Evolutionary conservation across 495 filamentous ascomycete species (phyloP).

Genomic region (Immersiella caudata): DNA sequence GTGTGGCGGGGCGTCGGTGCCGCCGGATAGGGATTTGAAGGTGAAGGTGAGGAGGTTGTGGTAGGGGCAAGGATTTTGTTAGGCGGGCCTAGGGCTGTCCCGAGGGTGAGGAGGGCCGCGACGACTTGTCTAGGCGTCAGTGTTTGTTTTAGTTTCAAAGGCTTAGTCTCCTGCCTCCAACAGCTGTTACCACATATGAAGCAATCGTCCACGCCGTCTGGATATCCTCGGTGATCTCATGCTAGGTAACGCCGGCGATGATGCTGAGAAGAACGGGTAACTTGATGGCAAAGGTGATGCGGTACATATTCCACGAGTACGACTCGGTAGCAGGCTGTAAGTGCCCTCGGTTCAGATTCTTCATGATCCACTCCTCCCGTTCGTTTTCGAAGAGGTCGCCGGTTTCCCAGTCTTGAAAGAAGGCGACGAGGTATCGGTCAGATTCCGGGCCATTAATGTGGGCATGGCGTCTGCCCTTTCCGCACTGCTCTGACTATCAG

Average conservation of each 20-base stretch:
- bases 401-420: constrained; percentile 8
- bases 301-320: constrained; percentile 7
- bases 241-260: neutral
- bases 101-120: neutral
- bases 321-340: neutral
- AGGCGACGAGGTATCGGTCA: neutral
- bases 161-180: neutral
- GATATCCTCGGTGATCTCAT: neutral
- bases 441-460: neutral
- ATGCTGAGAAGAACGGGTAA: constrained; percentile 1
- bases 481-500: neutral
- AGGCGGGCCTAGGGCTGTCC: neutral
- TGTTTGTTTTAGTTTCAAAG: neutral
- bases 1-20: constrained; percentile 9
- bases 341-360: constrained; percentile 4
- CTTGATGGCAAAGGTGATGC: constrained; percentile 4
- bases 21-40: constrained; percentile 16
- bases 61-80: neutral
- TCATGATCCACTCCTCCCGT: too few species aligned
- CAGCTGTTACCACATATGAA: constrained; percentile 1
- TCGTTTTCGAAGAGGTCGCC: too few species aligned
- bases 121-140: neutral
- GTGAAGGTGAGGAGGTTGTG: constrained; percentile 6
- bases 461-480: neutral
- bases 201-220: constrained; percentile 3